Percentiles rank a stretch among this genome's conserved stretches.
Evolutionary conservation across 2,329 filamentous ascomycete genomes (phyloP).

Genomic region (Ceratocystis huliohia): DNA sequence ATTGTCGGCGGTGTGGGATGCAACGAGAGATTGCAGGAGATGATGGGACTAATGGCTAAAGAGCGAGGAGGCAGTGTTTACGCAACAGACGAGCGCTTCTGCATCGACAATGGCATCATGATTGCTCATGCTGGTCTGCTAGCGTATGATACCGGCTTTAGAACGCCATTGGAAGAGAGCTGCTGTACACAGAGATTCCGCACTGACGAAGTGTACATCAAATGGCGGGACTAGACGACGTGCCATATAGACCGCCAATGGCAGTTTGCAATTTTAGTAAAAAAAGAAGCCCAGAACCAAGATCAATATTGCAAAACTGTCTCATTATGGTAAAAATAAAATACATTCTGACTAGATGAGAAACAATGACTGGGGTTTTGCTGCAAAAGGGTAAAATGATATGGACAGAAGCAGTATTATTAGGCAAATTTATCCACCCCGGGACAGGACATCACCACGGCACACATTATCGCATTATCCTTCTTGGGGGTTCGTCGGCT

Average conservation of each 20-base stretch:
- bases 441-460: not conserved
- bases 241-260: too few relatives aligned
- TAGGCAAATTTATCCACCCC: not conserved
- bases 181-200: conserved; percentile 75
- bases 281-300: not conserved
- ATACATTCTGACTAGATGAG: not conserved
- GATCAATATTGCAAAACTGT: conserved; percentile 3
- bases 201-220: conserved; percentile 68
- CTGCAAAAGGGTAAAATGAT: not conserved
- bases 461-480: not conserved
- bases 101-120: conserved; percentile 99
- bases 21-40: conserved; percentile 86
- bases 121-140: conserved; percentile 91
- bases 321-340: not conserved
- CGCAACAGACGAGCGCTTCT: conserved; percentile 93
- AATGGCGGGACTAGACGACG: conserved; percentile 52
- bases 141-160: conserved; percentile 70
- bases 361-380: not conserved
- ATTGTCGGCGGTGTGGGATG: conserved; percentile 94
- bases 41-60: conserved; percentile 94
- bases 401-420: not conserved
- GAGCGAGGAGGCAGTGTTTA: conserved; percentile 83
- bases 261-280: too few relatives aligned
- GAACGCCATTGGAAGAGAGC: conserved; percentile 63
- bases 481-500: conserved; percentile 48